phyloP scores from a whole-genome alignment of 371 early-diverging fungal species.

The Rhizopus stolonifer region DNA sequence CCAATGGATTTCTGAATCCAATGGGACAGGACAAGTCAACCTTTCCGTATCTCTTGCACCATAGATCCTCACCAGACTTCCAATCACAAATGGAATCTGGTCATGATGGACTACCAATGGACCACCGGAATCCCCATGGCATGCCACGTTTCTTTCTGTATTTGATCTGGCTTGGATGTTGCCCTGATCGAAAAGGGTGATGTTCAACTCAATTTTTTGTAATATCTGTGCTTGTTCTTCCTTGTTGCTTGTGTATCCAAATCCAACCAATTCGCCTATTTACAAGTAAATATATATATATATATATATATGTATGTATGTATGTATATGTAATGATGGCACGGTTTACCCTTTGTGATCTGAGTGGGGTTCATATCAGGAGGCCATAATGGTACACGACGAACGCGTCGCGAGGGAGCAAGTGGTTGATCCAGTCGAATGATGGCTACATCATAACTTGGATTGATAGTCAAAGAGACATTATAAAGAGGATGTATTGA shows the following conservation, averaged over 20 bases:
- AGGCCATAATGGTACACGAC: slow-evolving; percentile 37
- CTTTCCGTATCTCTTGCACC: slow-evolving; percentile 34
- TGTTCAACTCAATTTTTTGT: slow-evolving; percentile 24
- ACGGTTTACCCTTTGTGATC: slow-evolving; percentile 13
- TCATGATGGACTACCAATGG: slow-evolving; percentile 23
- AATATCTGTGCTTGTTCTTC: slow-evolving; percentile 21
- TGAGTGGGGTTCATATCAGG: slow-evolving; percentile 1
- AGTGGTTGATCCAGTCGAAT: slow-evolving; percentile 30
- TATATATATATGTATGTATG: background rate
- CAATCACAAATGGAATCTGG: slow-evolving; percentile 27
- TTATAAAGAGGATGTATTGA: slow-evolving; percentile 38
- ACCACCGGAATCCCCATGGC: slow-evolving; percentile 49
- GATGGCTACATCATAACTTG: slow-evolving; percentile 42
- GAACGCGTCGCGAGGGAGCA: slow-evolving; percentile 17
- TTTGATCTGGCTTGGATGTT: slow-evolving; percentile 26
- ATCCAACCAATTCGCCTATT: slow-evolving; percentile 36
- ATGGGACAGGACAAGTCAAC: slow-evolving; percentile 32
- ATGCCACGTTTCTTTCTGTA: slow-evolving; percentile 25
- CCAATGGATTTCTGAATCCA: background rate
- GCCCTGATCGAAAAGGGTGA: slow-evolving; percentile 25
- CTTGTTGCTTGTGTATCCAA: slow-evolving; percentile 26
- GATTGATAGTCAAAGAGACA: slow-evolving; percentile 17
- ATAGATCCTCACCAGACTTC: slow-evolving; percentile 37
- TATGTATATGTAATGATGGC: too few species aligned
- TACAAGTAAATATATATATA: background rate